Percentiles rank a stretch among this genome's conserved stretches.
phyloP scores from a whole-genome alignment of 108 stramenopile genomes.

The Cyclotella cryptica region DNA sequence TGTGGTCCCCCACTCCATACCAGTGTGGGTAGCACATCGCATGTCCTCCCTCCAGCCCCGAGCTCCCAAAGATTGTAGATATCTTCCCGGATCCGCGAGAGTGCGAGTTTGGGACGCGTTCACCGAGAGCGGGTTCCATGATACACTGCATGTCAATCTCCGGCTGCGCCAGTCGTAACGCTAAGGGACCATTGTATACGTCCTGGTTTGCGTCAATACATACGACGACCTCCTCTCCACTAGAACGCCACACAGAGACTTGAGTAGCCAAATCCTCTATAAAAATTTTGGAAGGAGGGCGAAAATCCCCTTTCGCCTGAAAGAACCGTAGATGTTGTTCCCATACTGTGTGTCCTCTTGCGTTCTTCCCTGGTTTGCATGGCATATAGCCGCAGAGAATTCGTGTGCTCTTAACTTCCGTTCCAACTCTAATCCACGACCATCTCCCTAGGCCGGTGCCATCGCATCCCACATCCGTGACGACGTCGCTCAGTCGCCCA shows the following conservation, averaged over 20 bases:
- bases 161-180: background rate
- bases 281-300: background rate
- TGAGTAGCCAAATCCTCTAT: background rate
- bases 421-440: background rate
- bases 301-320: constrained; percentile 8
- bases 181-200: too few relatives aligned
- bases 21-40: too few relatives aligned
- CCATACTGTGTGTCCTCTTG: background rate
- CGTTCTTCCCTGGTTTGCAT: background rate
- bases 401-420: background rate
- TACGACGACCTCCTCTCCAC: background rate
- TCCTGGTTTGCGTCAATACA: too few relatives aligned
- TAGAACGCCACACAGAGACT: background rate
- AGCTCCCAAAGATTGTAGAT: background rate
- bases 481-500: too few relatives aligned
- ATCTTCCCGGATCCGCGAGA: too few relatives aligned
- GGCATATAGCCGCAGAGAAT: background rate
- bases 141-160: background rate
- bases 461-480: too few relatives aligned
- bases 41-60: background rate
- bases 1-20: background rate
- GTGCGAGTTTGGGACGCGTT: too few relatives aligned
- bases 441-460: background rate
- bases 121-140: background rate
- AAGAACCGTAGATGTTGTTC: background rate